phyloP scores from a whole-genome alignment of 108 stramenopile genomes.

The Skeletonema marinoi region DNA sequence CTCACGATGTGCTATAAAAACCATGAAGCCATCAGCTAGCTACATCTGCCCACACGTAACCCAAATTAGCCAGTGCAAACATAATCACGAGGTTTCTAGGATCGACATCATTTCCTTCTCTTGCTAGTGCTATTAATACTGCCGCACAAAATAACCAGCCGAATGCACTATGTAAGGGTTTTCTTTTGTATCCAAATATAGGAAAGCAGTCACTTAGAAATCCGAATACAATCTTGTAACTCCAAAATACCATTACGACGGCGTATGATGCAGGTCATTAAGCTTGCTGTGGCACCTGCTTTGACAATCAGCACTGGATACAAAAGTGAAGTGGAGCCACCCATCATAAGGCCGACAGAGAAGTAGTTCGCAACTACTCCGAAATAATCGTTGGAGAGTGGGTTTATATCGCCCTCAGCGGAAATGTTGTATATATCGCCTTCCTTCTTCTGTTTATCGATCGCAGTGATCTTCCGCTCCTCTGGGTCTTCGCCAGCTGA shows the following conservation, averaged over 20 bases:
- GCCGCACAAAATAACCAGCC: conserved; percentile 50
- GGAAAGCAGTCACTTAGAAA: conserved; percentile 56
- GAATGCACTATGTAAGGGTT: conserved; percentile 54
- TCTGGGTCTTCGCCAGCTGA: conserved; percentile 24
- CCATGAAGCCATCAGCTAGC: conserved; percentile 53
- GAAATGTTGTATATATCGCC: conserved; percentile 42
- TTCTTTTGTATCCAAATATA: conserved; percentile 54
- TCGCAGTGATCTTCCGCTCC: conserved; percentile 6
- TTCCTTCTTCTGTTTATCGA: conserved; percentile 1
- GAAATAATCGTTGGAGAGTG: conserved; percentile 44
- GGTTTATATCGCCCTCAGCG: conserved; percentile 32
- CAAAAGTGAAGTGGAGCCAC: conserved; percentile 40
- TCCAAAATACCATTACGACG: conserved; percentile 52
- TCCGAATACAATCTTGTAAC: conserved; percentile 57
- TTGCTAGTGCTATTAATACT: conserved; percentile 32
- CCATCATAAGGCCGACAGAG: conserved; percentile 51
- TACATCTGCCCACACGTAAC: conserved; percentile 54
- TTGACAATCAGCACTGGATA: conserved; percentile 51
- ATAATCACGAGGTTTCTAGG: conserved; percentile 34
- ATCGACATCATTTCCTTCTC: conserved; percentile 32
- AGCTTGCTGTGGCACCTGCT: conserved; percentile 34
- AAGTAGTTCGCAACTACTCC: conserved; percentile 51
- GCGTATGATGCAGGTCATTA: conserved; percentile 43
- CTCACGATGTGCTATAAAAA: conserved; percentile 56
- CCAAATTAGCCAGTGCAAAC: conserved; percentile 38